Evolutionary conservation across 345 rosid species (phyloP).

Genomic region (Populus davidiana): DNA sequence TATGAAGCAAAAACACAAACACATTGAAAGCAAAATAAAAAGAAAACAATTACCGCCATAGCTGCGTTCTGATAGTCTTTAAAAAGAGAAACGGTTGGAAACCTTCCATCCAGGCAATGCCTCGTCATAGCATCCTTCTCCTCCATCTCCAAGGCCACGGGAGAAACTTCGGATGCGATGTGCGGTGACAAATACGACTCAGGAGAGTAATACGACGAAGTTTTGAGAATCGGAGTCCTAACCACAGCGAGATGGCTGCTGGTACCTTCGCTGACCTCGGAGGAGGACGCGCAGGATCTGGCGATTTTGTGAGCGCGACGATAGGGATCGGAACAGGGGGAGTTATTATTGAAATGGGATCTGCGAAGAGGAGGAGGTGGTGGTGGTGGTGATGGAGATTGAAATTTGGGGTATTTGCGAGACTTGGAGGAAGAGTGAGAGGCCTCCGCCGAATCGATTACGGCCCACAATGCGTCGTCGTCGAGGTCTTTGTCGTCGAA

Average conservation of each 20-base stretch:
- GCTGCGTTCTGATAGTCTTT: constrained; percentile 90
- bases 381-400: constrained; percentile 46
- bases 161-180: constrained; percentile 44
- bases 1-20: not conserved
- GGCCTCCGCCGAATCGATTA: constrained; percentile 87
- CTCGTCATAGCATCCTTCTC: constrained; percentile 39
- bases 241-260: constrained; percentile 55
- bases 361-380: constrained; percentile 43
- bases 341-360: constrained; percentile 17
- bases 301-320: constrained; percentile 54
- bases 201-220: constrained; percentile 39
- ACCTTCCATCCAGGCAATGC: constrained; percentile 73
- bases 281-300: constrained; percentile 34
- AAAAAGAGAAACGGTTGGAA: constrained; percentile 82
- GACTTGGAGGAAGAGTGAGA: constrained; percentile 54
- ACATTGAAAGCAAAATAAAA: not conserved
- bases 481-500: constrained; percentile 88
- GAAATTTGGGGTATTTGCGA: constrained; percentile 54
- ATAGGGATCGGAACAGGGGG: constrained; percentile 31
- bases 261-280: constrained; percentile 41
- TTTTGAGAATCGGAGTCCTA: constrained; percentile 31
- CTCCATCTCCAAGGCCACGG: constrained; percentile 27
- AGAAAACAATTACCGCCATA: constrained; percentile 55
- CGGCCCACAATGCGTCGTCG: constrained; percentile 92
- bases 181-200: constrained; percentile 76